Base-by-base conservation (phyloP, 345 rosid genomes). In the Dipteronia dyeriana region DNA sequence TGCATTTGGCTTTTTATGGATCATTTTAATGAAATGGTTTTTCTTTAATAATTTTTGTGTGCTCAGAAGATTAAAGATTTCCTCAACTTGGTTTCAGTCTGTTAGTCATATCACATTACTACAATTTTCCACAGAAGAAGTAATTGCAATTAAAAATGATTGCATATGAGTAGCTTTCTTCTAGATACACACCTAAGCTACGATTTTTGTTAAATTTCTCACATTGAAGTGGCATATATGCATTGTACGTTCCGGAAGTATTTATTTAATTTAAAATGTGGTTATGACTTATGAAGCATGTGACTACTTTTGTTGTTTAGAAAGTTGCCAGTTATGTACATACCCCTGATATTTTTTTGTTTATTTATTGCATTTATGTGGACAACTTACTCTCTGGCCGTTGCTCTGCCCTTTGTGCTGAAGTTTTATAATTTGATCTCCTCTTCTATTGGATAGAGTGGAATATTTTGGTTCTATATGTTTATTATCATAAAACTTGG, bases 401-500 rank as follows among this genome's bases (percentile, higher is more conserved):
- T 70, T 25, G 38, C 66, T 68, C 9, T 47, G 43, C 45, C 71
- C 19, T 57, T 31, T n/a, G 34, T 69, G 72, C 56, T 8, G 45
- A 54, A 71, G 57, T 66, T 41, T 51, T 77, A 23, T 26, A 11
- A 23, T 63, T 51, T 7, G 9, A 3, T 62, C 19, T 61, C 4
- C 38, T 74, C 63, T 67, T 54, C 59, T 38, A 1, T 3, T 74
- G 63, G 54, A 39, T 20, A 23, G 47, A 69, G 53, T 45, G 47
- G 29, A 34, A 75, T 23, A 34, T 61, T 61, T 76, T 71, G 70
- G 43, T 64, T 75, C 8, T 19, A 7, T 26, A 22, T 34, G 31
- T 66, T 56, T 4, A 12, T 11, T 26, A 43, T 71, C 53, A 26
- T 26, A 26, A 54, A 70, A 19, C 5, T 20, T 39, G 16, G 25